These are phyloP conservation scores for Lichina pygmaea DNA, from an alignment of 495 filamentous ascomycete species.

Conservation along the genomic window DNA sequence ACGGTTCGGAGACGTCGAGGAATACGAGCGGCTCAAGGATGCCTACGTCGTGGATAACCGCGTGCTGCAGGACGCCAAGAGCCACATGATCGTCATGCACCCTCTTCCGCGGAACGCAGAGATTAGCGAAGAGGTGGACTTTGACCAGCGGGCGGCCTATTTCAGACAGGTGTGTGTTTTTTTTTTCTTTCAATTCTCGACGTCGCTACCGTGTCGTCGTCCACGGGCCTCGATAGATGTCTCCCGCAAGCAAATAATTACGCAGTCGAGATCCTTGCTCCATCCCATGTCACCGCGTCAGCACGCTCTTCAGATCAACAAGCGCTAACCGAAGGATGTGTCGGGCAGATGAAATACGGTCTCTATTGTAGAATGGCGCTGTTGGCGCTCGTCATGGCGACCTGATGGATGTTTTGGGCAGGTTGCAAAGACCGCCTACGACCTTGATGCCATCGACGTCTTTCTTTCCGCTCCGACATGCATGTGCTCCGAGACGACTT, in stretches of 20 bases:
- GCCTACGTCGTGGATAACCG: conserved; percentile 67
- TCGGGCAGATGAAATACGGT: conserved; percentile 75
- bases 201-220: conserved; percentile 3
- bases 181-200: conserved; percentile 10
- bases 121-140: conserved; percentile 86
- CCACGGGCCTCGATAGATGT: too few relatives aligned
- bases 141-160: conserved; percentile 89
- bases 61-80: conserved; percentile 78
- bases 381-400: conserved; percentile 70
- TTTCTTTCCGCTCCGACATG: too few relatives aligned
- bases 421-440: neutral
- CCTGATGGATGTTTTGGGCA: conserved; percentile 10
- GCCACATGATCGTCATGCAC: conserved; percentile 80
- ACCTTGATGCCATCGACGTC: too few relatives aligned
- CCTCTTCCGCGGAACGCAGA: conserved; percentile 81
- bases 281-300: too few relatives aligned
- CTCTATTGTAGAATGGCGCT: conserved; percentile 95
- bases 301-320: too few relatives aligned
- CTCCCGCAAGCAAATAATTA: too few relatives aligned
- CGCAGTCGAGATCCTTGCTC: too few relatives aligned
- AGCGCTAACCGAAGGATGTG: neutral
- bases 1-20: conserved; percentile 48
- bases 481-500: too few relatives aligned
- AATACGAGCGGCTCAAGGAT: conserved; percentile 72
- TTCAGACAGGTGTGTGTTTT: conserved; percentile 59